Evolutionary conservation across 805 yeast species (phyloP).

Genomic region (Sugiyamaella americana): DNA sequence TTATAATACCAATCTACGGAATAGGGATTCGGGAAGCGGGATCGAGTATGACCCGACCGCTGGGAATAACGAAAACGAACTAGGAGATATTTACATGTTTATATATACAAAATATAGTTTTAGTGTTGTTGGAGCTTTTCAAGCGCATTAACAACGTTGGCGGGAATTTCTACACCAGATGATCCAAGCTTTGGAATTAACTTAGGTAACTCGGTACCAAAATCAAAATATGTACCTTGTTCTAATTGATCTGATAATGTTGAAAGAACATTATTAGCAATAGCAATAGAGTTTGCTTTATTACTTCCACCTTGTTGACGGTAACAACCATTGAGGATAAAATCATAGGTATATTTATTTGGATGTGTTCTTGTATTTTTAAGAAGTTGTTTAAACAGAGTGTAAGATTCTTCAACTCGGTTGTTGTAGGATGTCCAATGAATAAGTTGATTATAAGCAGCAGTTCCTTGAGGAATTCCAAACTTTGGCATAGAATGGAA

Average conservation of each 20-base stretch:
- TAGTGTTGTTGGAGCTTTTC: no score
- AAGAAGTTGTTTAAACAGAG: slow-evolving; percentile 16
- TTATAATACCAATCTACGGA: no score
- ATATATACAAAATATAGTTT: no score
- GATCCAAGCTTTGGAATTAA: slow-evolving; percentile 4
- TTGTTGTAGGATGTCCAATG: slow-evolving; percentile 20
- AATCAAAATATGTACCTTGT: slow-evolving; percentile 8
- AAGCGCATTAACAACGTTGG: background rate
- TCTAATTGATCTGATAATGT: slow-evolving; percentile 2
- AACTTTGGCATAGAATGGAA: slow-evolving; percentile 21
- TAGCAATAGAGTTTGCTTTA: background rate
- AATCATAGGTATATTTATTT: slow-evolving; percentile 27
- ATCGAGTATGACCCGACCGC: no score
- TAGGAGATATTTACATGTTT: no score
- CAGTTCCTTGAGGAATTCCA: slow-evolving; percentile 24
- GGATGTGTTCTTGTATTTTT: slow-evolving; percentile 20
- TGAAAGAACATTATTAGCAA: slow-evolving; percentile 9
- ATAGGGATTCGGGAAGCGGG: no score
- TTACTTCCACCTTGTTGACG: background rate
- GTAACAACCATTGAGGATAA: slow-evolving; percentile 19
- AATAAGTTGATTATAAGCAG: slow-evolving; percentile 30
- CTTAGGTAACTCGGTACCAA: slow-evolving; percentile 12
- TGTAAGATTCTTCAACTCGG: slow-evolving; percentile 19
- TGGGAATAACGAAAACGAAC: no score
- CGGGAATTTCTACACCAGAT: slow-evolving; percentile 11